Evolutionary conservation across 169 alveolate species (phyloP), one percentile per base, ranked within the genome.

Genomic region (Hammondia hammondi): DNA sequence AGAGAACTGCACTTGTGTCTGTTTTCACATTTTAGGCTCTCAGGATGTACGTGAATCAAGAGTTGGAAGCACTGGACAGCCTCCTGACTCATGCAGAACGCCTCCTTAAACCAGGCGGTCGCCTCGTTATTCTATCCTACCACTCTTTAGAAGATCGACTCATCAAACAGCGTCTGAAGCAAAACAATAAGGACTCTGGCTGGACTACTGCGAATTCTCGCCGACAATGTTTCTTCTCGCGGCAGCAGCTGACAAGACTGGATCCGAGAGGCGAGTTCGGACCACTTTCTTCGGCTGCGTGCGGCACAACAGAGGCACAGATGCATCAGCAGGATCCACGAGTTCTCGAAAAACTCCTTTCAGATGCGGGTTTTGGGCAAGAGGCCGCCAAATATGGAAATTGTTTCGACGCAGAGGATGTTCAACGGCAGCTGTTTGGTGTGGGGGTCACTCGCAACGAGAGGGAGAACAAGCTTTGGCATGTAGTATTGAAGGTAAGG

Each of bases 41-140:
- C 35, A 95, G 95, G 52, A 92, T 92, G n/a, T 71, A 71, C 73
- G 93, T 92, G 35, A 92, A 92, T 82, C 56, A 82, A 21, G 95
- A 92, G 52, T 4, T 81, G 81, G 67, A 48, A 29, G 85, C 81
- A 4, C 45, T 92, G 46, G 93, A 92, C 24, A 27, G 19, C 27
- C 95, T 92, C 45, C 70, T 92, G 70, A 27, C 70, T 24, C 92
- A 77, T n/a, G 91, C 92, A n/a, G 85, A 27, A 35, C 37, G 14
- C 14, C 82, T 92, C 70, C 91, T 92, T 29, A 46, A 81, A 71
- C 95, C 95, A 12, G 92, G 91, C 61, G 95, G 95, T 19, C 95
- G 95, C 39, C 72, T 92, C 46, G 93, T 45, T 14, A 57, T 92
- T 45, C 93, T 92, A 19, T 81, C 95, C 45, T 92, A 81, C 73